These are phyloP conservation scores for Diaporthe citriasiana DNA, from an alignment of 2,329 filamentous ascomycete species.

Conservation along the genomic window DNA sequence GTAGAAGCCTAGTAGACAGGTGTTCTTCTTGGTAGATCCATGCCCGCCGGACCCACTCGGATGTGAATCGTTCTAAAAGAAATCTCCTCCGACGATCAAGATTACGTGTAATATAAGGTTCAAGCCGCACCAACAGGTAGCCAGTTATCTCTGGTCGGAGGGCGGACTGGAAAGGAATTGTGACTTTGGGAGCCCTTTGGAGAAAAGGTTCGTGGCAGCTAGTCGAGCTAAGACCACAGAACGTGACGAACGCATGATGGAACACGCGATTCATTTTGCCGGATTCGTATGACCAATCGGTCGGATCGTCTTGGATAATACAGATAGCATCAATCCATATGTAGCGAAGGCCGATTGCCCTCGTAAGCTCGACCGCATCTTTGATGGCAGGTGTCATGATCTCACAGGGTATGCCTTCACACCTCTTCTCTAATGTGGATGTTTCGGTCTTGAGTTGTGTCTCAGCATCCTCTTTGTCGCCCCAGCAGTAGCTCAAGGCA, in stretches of 20 bases:
- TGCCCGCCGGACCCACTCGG: neutral
- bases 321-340: constrained; percentile 14
- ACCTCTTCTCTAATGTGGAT: neutral
- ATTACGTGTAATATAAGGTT: neutral
- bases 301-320: neutral
- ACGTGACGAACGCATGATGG: neutral
- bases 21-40: neutral
- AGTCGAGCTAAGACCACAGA: neutral
- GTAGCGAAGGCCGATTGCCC: neutral
- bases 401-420: neutral
- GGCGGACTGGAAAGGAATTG: neutral
- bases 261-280: neutral
- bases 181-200: neutral
- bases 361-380: neutral
- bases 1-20: neutral
- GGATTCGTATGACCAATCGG: constrained; percentile 9
- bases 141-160: neutral
- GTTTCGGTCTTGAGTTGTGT: neutral
- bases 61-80: no score
- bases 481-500: constrained; percentile 14
- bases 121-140: neutral
- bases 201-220: neutral
- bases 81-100: no score
- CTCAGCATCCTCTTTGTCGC: neutral
- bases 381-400: neutral